Percentiles rank a stretch among this genome's conserved stretches.
Conservation (phyloP, 2,329 filamentous ascomycete genomes). For the Colletotrichum somersetense region DNA sequence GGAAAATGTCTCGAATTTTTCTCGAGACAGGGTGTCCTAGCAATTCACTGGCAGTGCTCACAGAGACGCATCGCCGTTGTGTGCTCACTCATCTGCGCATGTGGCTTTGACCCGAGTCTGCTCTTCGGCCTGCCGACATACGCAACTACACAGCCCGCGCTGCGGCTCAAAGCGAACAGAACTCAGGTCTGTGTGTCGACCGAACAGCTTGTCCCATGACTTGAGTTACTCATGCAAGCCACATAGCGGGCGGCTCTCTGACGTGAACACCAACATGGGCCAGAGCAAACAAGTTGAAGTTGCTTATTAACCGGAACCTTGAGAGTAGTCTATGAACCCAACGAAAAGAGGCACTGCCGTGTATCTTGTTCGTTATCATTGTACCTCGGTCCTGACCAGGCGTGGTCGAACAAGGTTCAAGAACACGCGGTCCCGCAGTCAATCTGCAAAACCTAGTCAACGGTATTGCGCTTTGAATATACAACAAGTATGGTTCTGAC, state of each 20-base stretch:
- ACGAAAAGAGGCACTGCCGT: not conserved
- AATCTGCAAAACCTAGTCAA: slow-evolving; percentile 24
- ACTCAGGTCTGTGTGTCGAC: slow-evolving; percentile 17
- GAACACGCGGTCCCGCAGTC: slow-evolving; percentile 8
- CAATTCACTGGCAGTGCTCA: not conserved
- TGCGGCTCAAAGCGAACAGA: slow-evolving; percentile 21
- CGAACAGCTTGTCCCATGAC: slow-evolving; percentile 36
- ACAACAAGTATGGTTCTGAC: not conserved
- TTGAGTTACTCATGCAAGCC: not conserved
- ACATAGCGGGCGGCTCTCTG: slow-evolving; percentile 11
- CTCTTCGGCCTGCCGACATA: slow-evolving; percentile 11
- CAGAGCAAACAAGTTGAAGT: slow-evolving; percentile 1
- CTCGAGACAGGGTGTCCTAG: not conserved
- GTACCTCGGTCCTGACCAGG: not conserved
- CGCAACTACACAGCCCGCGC: slow-evolving; percentile 26
- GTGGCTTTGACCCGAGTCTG: slow-evolving; percentile 17
- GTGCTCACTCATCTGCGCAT: slow-evolving; percentile 18
- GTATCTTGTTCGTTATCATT: not conserved
- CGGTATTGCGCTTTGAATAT: slow-evolving; percentile 8
- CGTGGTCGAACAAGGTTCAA: slow-evolving; percentile 14
- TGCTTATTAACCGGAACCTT: not conserved
- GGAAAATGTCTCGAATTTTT: not conserved
- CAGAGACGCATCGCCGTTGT: slow-evolving; percentile 25
- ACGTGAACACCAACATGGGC: not conserved
- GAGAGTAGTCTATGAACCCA: not conserved